Base-by-base conservation (phyloP, 1,139 yeast species). In the Zygosaccharomyces sapae region DNA sequence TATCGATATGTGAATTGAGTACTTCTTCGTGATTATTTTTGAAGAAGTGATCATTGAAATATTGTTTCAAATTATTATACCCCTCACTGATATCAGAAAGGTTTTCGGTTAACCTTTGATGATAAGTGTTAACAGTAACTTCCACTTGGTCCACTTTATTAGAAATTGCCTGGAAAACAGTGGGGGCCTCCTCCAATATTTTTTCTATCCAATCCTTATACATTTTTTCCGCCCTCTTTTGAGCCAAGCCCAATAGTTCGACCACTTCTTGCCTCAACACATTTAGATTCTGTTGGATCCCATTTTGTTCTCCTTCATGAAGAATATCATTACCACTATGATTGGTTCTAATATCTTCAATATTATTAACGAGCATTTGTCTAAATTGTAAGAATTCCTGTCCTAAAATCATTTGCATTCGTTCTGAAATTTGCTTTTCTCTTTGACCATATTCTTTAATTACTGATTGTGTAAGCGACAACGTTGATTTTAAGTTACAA, bases 31-130 rank as follows among this genome's bases (percentile, higher is more conserved):
- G 68, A 43, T 58, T 57, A 45, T 64, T 67, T 43, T 62, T 63
- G 50, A 68, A 67, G 37, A 70, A 53, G 12, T 64, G 56, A 16
- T 64, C 67, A 35, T 62, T 57, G 9, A 70, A 49, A 24, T 60
- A 62, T 10, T 60, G 59, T 43, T 62, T 68, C 37, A 70, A 55
- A 35, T 64, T 63, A 44, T 67, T 68, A 47, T 68, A 60, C 27
- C 65, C 68, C 33, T 63, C 66, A 35, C 64, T 61, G 3, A 65
- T 57, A 45, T 61, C 59, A 19, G 60, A 59, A 34, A 66, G 47
- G 27, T 55, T 57, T 31, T 57, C 57, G 1, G 58, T 52, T 27
- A 66, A 41, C 7, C 53, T 45, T n/a, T 48, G 48, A 33, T 58
- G 54, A 43, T 59, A 56, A 8, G 49, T 36, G 13, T 45, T 48